Percentiles rank a stretch among this genome's conserved stretches.
These are phyloP conservation scores for Rhynchosporium graminicola DNA, from an alignment of 2,329 filamentous ascomycete species.

Conservation along the genomic window DNA sequence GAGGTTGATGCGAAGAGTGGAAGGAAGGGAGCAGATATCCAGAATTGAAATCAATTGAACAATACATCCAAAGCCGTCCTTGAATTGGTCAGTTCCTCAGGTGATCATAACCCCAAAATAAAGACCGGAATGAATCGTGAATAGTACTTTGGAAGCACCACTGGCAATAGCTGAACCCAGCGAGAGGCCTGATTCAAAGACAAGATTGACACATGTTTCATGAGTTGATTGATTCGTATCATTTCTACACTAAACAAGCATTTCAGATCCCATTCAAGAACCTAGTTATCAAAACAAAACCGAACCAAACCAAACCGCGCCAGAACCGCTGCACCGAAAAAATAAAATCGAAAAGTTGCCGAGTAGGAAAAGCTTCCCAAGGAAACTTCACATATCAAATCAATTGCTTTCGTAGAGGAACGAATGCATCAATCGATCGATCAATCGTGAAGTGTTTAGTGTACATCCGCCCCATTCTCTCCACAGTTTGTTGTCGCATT, in stretches of 20 bases:
- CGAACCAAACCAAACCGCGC: conserved; percentile 4
- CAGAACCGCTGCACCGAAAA: conserved; percentile 5
- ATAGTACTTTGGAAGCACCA: too few relatives aligned
- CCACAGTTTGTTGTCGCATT: background rate
- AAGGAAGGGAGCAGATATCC: background rate
- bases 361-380: background rate
- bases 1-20: background rate
- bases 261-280: background rate
- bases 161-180: too few relatives aligned
- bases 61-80: too few relatives aligned
- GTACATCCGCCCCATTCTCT: conserved; percentile 18
- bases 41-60: too few relatives aligned
- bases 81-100: too few relatives aligned
- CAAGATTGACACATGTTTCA: background rate
- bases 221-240: background rate
- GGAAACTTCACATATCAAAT: background rate
- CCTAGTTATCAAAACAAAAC: background rate
- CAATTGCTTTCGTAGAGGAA: background rate
- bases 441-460: conserved; percentile 17
- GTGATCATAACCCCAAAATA: too few relatives aligned
- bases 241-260: conserved; percentile 9
- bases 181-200: background rate
- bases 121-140: too few relatives aligned
- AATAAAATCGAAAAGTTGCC: background rate
- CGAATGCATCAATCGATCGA: background rate